Conservation (phyloP, 177 flowering plant species). For the Vitis hybrid region DNA sequence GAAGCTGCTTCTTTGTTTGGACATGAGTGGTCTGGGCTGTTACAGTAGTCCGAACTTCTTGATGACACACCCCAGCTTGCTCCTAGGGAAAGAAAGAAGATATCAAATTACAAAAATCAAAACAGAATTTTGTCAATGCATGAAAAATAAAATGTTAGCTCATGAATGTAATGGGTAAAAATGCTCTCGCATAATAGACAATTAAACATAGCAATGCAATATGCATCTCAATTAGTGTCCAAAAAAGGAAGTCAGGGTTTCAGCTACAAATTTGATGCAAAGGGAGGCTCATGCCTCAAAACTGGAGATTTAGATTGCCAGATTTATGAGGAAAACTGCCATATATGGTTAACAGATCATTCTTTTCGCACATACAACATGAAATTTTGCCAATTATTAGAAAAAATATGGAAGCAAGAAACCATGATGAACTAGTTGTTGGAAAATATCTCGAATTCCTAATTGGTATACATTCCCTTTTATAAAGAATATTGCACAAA, state of each 20-base stretch:
- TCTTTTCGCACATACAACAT: too few relatives aligned
- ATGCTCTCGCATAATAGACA: background rate
- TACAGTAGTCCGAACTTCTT: conserved; percentile 30
- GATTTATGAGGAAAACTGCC: too few relatives aligned
- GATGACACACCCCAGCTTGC: conserved; percentile 31
- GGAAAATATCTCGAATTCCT: too few relatives aligned
- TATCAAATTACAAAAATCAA: background rate
- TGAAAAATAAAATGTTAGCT: background rate
- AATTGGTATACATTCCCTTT: too few relatives aligned
- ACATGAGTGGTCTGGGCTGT: conserved; percentile 32
- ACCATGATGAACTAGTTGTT: too few relatives aligned
- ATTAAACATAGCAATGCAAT: background rate
- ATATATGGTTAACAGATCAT: too few relatives aligned
- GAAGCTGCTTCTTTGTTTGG: conserved; percentile 28
- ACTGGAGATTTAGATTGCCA: background rate
- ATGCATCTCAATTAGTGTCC: background rate
- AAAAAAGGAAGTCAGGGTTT: background rate
- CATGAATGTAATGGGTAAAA: background rate
- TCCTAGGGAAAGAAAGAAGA: conserved; percentile 25
- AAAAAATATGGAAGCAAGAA: too few relatives aligned
- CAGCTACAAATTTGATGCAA: background rate
- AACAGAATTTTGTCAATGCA: conserved; percentile 2
- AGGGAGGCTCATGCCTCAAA: background rate
- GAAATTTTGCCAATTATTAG: too few relatives aligned
- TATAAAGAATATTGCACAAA: too few relatives aligned